Evolutionary conservation across 352 stramenopile genomes (phyloP).

Genomic region (Saprolegnia parasitica): DNA sequence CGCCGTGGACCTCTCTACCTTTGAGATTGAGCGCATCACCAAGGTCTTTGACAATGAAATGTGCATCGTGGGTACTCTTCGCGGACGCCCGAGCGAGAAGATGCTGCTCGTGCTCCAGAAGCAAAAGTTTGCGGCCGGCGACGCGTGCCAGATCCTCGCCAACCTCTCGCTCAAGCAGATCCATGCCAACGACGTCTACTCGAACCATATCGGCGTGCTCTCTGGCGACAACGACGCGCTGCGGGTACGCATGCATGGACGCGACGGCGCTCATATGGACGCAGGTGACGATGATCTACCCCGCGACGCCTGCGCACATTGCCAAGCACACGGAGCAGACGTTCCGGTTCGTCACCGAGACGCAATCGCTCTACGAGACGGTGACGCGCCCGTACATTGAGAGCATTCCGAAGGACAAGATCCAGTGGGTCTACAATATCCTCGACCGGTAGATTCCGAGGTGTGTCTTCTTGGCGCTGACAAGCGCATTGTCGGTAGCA

Average conservation of each 20-base stretch:
- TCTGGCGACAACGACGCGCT: constrained; percentile 62
- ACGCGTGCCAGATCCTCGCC: constrained; percentile 41
- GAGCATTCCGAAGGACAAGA: constrained; percentile 61
- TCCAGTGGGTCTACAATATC: constrained; percentile 88
- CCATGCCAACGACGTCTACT: constrained; percentile 81
- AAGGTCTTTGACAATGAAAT: constrained; percentile 27
- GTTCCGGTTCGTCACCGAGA: constrained; percentile 83
- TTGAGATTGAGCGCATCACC: constrained; percentile 25
- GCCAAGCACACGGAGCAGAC: constrained; percentile 78
- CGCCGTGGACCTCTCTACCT: constrained; percentile 19
- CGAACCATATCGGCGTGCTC: constrained; percentile 64
- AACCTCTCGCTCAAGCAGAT: constrained; percentile 65
- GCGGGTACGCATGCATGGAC: constrained; percentile 41
- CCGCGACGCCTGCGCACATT: constrained; percentile 71
- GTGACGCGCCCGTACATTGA: constrained; percentile 75
- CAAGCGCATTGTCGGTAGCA: constrained; percentile 38
- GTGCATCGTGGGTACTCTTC: constrained; percentile 22
- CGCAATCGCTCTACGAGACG: constrained; percentile 62
- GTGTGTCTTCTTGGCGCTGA: neutral
- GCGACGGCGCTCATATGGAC: neutral
- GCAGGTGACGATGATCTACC: constrained; percentile 78
- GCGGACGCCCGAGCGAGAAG: constrained; percentile 17
- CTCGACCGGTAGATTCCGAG: constrained; percentile 60
- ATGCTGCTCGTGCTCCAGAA: constrained; percentile 69
- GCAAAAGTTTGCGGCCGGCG: constrained; percentile 46